phyloP scores from a whole-genome alignment of 345 rosid genomes.

The Excoecaria cochinchinensis region DNA sequence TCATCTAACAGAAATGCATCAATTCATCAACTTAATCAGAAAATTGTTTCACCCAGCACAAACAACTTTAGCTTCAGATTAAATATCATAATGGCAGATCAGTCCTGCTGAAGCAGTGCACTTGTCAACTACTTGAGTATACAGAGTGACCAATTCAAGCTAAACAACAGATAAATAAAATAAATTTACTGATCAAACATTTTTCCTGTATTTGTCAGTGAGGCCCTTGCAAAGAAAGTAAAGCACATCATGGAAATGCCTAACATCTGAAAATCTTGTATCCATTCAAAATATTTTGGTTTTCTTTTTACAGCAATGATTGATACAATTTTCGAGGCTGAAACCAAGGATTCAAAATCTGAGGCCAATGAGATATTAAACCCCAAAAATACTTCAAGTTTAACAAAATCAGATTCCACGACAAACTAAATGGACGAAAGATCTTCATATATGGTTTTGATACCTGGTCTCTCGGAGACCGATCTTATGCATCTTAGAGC shows the following conservation, averaged over 20 bases:
- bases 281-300: constrained; percentile 22
- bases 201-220: neutral
- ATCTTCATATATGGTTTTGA: constrained; percentile 94
- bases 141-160: neutral
- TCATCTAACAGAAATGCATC: too few relatives aligned
- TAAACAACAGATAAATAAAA: neutral
- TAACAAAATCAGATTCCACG: constrained; percentile 3
- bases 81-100: too few relatives aligned
- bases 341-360: constrained; percentile 6
- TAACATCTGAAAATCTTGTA: constrained; percentile 8
- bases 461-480: constrained; percentile 89
- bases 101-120: too few relatives aligned
- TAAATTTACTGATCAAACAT: neutral
- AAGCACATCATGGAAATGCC: neutral
- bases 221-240: neutral
- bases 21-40: too few relatives aligned
- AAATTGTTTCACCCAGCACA: too few relatives aligned
- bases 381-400: constrained; percentile 19
- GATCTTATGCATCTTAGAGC: constrained; percentile 80
- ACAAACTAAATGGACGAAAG: constrained; percentile 72
- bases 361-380: constrained; percentile 40
- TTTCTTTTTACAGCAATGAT: constrained; percentile 25
- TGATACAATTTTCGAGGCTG: constrained; percentile 16
- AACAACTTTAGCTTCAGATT: too few relatives aligned
- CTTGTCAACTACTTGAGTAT: too few relatives aligned